phyloP scores from a whole-genome alignment of 2,329 filamentous ascomycete genomes.

The Pleomassaria siparia region DNA sequence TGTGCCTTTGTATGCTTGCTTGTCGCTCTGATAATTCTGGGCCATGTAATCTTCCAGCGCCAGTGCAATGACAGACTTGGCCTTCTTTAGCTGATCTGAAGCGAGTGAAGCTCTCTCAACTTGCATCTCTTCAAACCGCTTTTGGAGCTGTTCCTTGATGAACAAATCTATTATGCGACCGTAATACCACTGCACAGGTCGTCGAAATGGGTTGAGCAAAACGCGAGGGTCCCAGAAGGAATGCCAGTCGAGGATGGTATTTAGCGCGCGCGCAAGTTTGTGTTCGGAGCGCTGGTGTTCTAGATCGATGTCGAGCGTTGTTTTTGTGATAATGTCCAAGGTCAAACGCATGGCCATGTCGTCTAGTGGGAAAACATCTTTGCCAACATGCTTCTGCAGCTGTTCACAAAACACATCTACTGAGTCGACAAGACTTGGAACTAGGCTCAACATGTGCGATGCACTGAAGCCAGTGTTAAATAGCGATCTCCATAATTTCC shows the following conservation, averaged over 20 bases:
- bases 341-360: constrained; percentile 8
- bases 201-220: constrained; percentile 10
- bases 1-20: background rate
- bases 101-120: background rate
- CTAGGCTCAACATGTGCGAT: constrained; percentile 4
- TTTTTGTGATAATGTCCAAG: constrained; percentile 10
- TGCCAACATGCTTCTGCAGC: background rate
- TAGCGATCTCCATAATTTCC: constrained; percentile 16
- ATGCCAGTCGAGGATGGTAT: constrained; percentile 11
- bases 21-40: background rate
- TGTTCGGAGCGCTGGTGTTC: constrained; percentile 11
- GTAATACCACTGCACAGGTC: constrained; percentile 8
- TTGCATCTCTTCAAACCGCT: constrained; percentile 9
- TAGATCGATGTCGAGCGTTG: constrained; percentile 6
- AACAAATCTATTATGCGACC: constrained; percentile 2
- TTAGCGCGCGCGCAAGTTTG: background rate
- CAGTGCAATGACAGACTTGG: constrained; percentile 11
- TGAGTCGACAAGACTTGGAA: constrained; percentile 7
- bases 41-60: constrained; percentile 10
- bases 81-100: background rate
- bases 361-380: constrained; percentile 4
- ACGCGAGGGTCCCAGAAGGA: constrained; percentile 14
- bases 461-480: constrained; percentile 20
- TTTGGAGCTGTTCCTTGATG: constrained; percentile 10
- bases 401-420: constrained; percentile 11